phyloP scores from a whole-genome alignment of 345 rosid genomes.

The Moringa oleifera region DNA sequence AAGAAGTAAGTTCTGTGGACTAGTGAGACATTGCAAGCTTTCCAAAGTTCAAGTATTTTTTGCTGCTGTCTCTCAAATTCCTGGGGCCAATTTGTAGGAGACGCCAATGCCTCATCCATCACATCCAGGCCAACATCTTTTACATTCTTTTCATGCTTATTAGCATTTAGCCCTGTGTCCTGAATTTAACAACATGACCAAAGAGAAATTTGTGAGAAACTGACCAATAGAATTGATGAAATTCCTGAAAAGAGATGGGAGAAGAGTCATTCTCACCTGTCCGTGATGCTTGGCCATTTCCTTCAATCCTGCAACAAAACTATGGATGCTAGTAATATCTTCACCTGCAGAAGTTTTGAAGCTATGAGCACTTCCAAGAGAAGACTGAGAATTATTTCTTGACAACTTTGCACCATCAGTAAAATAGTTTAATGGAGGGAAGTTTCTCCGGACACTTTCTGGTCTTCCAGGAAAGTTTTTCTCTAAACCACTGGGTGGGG shows the following conservation, averaged over 20 bases:
- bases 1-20: conserved; percentile 92
- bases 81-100: conserved; percentile 49
- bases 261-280: conserved; percentile 28
- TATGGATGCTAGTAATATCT: conserved; percentile 66
- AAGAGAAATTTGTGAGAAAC: conserved; percentile 6
- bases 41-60: conserved; percentile 79
- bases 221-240: background rate
- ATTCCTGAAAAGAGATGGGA: background rate
- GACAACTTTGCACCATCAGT: conserved; percentile 27
- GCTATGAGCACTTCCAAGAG: conserved; percentile 59
- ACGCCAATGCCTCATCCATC: conserved; percentile 37
- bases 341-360: conserved; percentile 50
- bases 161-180: conserved; percentile 24
- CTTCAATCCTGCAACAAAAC: conserved; percentile 80
- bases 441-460: conserved; percentile 34
- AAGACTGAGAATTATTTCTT: conserved; percentile 79
- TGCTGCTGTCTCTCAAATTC: conserved; percentile 63
- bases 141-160: conserved; percentile 33
- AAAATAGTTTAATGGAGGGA: conserved; percentile 35
- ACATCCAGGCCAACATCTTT: conserved; percentile 61
- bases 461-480: conserved; percentile 66
- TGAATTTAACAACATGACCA: conserved; percentile 23
- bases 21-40: conserved; percentile 72
- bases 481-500: conserved; percentile 61
- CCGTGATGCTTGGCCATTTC: conserved; percentile 58